Evolutionary conservation across 306 rosid species (phyloP), one percentile per base, ranked within the genome.

Genomic region (Pyrus communis): DNA sequence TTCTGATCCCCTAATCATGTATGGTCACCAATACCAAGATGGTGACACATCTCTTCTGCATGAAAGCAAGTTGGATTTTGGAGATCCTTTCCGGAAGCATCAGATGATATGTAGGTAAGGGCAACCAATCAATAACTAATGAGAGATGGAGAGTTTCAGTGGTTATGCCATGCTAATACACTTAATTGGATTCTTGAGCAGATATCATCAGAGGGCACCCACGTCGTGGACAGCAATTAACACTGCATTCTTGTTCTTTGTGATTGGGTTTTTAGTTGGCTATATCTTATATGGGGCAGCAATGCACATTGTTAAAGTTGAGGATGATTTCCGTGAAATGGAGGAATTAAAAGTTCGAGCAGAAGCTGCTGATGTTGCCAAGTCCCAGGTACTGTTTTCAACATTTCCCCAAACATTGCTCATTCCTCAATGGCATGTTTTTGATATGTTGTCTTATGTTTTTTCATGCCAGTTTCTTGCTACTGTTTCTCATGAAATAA

Each of bases 401-500:
- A 62, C 79, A 72, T 71, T 69, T 74, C 27, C 42, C n/a, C 78
- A 27, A 64, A 12, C 64, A 42, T n/a, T n/a, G 75, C 74, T 76
- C 33, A 67, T 71, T 70, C 74, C 45, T 46, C 35, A 68, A 80
- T 79, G 64, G 74, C 77, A 54, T 70, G 66, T 62, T 64, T 22
- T 27, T 33, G 73, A 64, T 79, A 46, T 43, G 74, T 81, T 71
- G 35, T 51, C 45, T 18, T 23, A 55, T 21, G 70, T 81, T 60
- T 73, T 23, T 51, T 5, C 19, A 11, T 83, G 73, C 66, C 91
- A 92, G 97, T 93, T 93, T 88, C 90, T 96, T 75, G 99, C 99
- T 42, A 96, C 98, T 21, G 98, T 96, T 55, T 96, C 99, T 74
- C 99, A 96, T 76, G 99, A 96, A 93, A 96, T 96, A 31, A 87